Base-by-base conservation (phyloP, 192 early-diverging fungal genomes). In the Backusella sp. region DNA sequence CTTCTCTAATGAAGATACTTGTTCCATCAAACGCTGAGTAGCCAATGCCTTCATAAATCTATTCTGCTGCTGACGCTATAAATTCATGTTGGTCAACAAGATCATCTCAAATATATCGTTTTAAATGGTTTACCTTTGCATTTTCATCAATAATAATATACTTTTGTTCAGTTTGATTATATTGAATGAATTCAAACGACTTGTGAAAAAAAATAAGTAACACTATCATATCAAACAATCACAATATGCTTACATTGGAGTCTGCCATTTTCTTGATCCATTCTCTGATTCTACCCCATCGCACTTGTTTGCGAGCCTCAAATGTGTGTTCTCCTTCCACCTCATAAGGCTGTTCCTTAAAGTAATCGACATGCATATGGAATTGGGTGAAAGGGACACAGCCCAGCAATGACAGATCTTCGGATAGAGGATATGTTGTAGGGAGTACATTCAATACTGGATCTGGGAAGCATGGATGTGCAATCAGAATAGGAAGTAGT, bases 1-100 rank as follows among this genome's bases (percentile, higher is more conserved):
- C 66, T 81, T 74, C 66, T 86, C 84, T 11, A 86, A 73, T 19
- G 77, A 75, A 36, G 80, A 77, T 0, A 86, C 80, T 72, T 86
- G 80, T 32, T 86, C 82, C 59, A 76, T 76, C 3, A 86, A 65
- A 34, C 72, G 73, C 42, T 82, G 84, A 6, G 80, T 73, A 4
- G 84, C 84, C 39, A 86, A 65, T 7, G 80, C 76, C 68, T 82
- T 81, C 82, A 84, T 86, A 6, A 84, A 69, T 35, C 84, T 53
- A 42, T 68, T 73, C 42, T 79, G 82, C 53, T 86, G 80, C 66
- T 84, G 83, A 66, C 81, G 77, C 82, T 85, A 53, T 68, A 12
- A 39, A 39, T 39, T 17, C 42, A 44, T 44, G 12, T 46, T 74
- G 32, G 34, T 71, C 8, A 34, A 32, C 32, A 26, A 42, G 1